phyloP scores from a whole-genome alignment of 495 filamentous ascomycete genomes.

The Articulospora tetracladia region DNA sequence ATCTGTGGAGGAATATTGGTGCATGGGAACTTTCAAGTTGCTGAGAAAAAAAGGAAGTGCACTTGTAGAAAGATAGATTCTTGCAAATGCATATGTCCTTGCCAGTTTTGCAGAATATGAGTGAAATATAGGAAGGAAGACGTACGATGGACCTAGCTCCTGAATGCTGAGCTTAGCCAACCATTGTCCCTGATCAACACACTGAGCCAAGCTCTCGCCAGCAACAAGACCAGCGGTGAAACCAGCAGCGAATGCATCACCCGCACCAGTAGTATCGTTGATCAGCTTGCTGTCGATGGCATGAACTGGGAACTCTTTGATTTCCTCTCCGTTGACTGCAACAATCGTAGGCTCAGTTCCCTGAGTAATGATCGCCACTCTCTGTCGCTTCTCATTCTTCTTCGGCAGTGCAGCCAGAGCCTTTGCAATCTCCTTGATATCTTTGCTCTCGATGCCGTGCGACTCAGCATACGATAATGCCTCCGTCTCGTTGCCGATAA shows the following conservation, averaged over 20 bases:
- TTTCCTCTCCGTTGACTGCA: slow-evolving; percentile 64
- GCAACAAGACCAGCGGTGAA: slow-evolving; percentile 85
- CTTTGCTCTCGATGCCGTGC: slow-evolving; percentile 66
- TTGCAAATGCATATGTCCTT: not conserved
- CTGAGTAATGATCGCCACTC: slow-evolving; percentile 89
- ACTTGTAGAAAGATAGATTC: slow-evolving; percentile 1
- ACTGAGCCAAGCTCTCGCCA: slow-evolving; percentile 70
- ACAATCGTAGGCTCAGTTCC: slow-evolving; percentile 86
- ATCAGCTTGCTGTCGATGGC: slow-evolving; percentile 70
- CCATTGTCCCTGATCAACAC: slow-evolving; percentile 91
- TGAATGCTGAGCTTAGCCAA: slow-evolving; percentile 86
- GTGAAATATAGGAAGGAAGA: slow-evolving; percentile 23
- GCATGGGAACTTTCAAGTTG: slow-evolving; percentile 4
- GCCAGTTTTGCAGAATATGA: not conserved
- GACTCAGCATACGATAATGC: slow-evolving; percentile 79
- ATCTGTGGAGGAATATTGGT: not conserved
- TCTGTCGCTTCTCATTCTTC: slow-evolving; percentile 73
- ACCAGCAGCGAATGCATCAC: slow-evolving; percentile 95
- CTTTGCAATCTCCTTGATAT: slow-evolving; percentile 85
- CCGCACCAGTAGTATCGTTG: slow-evolving; percentile 93
- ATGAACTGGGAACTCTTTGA: slow-evolving; percentile 75
- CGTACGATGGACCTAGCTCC: slow-evolving; percentile 94
- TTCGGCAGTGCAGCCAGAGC: slow-evolving; percentile 83
- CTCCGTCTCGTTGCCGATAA: slow-evolving; percentile 97
- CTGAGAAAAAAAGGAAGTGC: not conserved